Percentiles rank a stretch among this genome's conserved stretches.
phyloP scores from a whole-genome alignment of 371 early-diverging fungal species.

The Encephalitozoon hellem region DNA sequence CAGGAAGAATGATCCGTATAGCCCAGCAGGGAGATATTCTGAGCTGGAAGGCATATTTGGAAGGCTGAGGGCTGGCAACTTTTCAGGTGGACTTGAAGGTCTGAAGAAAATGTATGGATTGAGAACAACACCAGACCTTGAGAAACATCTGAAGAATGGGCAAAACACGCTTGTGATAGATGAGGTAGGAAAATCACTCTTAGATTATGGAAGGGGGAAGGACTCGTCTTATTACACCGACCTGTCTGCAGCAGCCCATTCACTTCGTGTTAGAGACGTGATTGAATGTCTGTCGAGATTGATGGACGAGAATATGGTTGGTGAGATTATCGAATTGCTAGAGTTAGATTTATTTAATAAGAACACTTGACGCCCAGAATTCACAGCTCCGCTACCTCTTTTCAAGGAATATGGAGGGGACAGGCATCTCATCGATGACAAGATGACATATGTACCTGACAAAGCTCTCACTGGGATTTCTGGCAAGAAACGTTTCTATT shows the following conservation, averaged over 20 bases:
- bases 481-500: conserved; percentile 17
- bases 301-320: neutral
- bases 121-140: neutral
- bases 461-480: conserved; percentile 5
- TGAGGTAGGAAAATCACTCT: neutral
- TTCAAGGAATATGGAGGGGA: conserved; percentile 3
- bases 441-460: conserved; percentile 25
- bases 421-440: conserved; percentile 18
- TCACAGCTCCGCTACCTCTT: neutral
- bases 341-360: neutral
- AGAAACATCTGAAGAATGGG: neutral
- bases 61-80: neutral
- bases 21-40: neutral
- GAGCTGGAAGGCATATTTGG: neutral
- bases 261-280: neutral
- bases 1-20: neutral
- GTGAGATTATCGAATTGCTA: neutral
- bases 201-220: neutral
- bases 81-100: neutral
- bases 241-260: neutral
- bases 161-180: neutral
- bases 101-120: neutral
- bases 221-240: neutral
- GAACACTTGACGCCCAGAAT: neutral
- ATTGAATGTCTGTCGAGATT: neutral